These are phyloP conservation scores for Starmerella floris DNA, from an alignment of 805 yeast genomes.

Conservation along the genomic window DNA sequence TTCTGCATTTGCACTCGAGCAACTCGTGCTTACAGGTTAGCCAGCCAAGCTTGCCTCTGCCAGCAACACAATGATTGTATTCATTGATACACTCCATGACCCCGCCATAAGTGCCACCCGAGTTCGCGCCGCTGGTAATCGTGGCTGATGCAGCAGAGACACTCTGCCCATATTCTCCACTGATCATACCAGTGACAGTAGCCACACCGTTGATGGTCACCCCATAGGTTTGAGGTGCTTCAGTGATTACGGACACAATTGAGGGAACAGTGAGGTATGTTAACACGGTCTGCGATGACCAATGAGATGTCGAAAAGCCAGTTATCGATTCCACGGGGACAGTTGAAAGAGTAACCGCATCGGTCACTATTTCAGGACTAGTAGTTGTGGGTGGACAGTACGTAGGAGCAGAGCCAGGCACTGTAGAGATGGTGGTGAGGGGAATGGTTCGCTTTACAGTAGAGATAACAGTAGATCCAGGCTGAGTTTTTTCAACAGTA, in stretches of 20 bases:
- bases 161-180: slow-evolving; percentile 5
- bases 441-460: too few species aligned
- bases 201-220: slow-evolving; percentile 12
- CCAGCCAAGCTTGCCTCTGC: slow-evolving; percentile 7
- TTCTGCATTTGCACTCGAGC: slow-evolving; percentile 22
- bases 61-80: slow-evolving; percentile 14
- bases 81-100: slow-evolving; percentile 17
- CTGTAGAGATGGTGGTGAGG: too few species aligned
- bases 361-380: slow-evolving; percentile 1
- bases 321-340: neutral
- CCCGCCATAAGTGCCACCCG: slow-evolving; percentile 17
- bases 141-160: slow-evolving; percentile 4
- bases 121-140: slow-evolving; percentile 11
- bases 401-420: neutral
- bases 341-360: neutral
- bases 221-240: slow-evolving; percentile 8
- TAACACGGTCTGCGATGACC: slow-evolving; percentile 1
- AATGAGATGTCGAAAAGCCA: neutral
- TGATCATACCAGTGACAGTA: slow-evolving; percentile 12
- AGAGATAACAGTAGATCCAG: neutral
- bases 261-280: slow-evolving; percentile 10
- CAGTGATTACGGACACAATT: slow-evolving; percentile 13
- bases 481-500: neutral
- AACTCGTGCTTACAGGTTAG: slow-evolving; percentile 19
- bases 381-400: neutral